Conservation (phyloP, 208 protist genomes). For the Trypanosoma melophagium region DNA sequence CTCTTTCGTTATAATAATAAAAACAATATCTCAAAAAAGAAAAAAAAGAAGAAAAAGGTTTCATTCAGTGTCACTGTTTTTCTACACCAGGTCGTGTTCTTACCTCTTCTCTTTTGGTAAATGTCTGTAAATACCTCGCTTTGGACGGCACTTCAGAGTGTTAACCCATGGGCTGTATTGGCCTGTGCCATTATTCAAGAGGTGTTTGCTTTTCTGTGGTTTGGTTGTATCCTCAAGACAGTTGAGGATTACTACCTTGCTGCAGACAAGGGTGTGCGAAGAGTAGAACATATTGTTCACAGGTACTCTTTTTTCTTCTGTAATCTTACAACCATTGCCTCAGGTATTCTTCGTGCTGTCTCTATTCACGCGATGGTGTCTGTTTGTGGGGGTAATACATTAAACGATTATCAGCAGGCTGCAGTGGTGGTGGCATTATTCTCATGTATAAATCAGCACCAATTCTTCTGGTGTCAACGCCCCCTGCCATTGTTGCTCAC, state of each 20-base stretch:
- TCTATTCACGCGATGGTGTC: conserved; percentile 42
- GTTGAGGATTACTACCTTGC: conserved; percentile 77
- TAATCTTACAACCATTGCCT: conserved; percentile 43
- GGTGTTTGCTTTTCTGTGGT: conserved; percentile 78
- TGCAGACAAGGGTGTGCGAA: conserved; percentile 86
- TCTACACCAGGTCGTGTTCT: too few relatives aligned
- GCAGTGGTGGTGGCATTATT: conserved; percentile 52
- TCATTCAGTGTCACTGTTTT: too few relatives aligned
- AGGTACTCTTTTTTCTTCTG: conserved; percentile 53
- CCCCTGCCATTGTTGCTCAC: conserved; percentile 76
- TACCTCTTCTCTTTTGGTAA: too few relatives aligned
- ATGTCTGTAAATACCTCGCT: conserved; percentile 15
- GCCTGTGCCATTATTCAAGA: conserved; percentile 59
- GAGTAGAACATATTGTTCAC: conserved; percentile 70
- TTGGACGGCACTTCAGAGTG: conserved; percentile 19
- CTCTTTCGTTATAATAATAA: background rate
- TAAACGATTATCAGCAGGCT: conserved; percentile 64
- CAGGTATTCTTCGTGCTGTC: conserved; percentile 44
- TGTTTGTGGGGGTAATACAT: conserved; percentile 41
- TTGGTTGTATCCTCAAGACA: conserved; percentile 66
- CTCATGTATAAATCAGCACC: conserved; percentile 55
- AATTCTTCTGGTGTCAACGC: conserved; percentile 71
- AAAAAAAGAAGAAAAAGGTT: conserved; percentile 2
- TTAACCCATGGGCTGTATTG: conserved; percentile 58
- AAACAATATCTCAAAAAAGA: background rate